Evolutionary conservation across 106 monocot genomes (phyloP), one percentile per base, ranked within the genome.

Genomic region (Gastrodia elata): DNA sequence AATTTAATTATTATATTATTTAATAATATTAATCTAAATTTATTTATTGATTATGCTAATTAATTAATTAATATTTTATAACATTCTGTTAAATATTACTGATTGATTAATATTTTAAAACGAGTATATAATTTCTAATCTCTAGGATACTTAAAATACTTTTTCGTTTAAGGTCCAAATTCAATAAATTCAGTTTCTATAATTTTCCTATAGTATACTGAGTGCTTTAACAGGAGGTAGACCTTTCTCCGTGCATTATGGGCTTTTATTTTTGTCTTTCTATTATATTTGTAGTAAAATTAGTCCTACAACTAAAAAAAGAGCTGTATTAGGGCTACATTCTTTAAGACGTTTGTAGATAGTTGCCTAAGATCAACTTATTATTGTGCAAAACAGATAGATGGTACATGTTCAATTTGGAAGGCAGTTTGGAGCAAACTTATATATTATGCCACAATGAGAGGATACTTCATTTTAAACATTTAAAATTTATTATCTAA

Each of bases 331-430:
- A 16, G 32, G 34, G 2, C 0, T 10, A 14, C 34, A 11, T 14
- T 34, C 15, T 14, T 35, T 65, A 65, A 57, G 15, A 16, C 16
- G 16, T 36, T 37, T 65, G 3, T 18, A 65, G 36, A 36, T 65
- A 65, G 15, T 68, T 20, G 4, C n/a, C 39, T 65, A 25, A 25
- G 18, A 40, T 35, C 69, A 41, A 40, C 39, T 68, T 39, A 1
- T 11, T 38, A 26, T 70, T 77, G 8, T 57, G 28, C 6, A 26
- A 30, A 80, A 15, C 73, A 96, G 96, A 68, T 81, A 42, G 96
- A 90, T 75, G 85, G 92, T 37, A 92, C 84, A 89, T 87, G 89
- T 90, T 89, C 82, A 90, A 92, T 79, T 84, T 96, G 82, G 96
- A 96, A 81, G 76, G 85, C 71, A 72, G n/a, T n/a, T n/a, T n/a